Evolutionary conservation across 371 early-diverging fungal species (phyloP), one percentile per base, ranked within the genome.

Genomic region (Mortierella sp.): DNA sequence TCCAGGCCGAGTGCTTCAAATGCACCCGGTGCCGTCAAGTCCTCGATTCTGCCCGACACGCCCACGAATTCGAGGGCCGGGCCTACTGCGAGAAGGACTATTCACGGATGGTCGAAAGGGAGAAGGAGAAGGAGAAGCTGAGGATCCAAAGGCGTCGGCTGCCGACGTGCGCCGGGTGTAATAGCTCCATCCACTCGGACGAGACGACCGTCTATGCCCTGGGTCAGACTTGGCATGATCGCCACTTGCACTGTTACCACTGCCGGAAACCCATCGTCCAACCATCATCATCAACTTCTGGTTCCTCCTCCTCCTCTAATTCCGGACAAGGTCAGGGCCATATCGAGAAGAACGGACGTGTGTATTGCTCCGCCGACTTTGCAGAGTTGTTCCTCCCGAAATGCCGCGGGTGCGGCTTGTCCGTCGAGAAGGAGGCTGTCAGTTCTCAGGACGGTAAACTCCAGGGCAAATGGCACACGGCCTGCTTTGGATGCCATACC

Each of bases 301-400:
- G n/a, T 8, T 16, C 48, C 22, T 2, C 22, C 37, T 61, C 61
- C 22, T 34, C 11, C 16, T 29, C 19, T 13, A 55, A 7, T 8
- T 4, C 4, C 2, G 85, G 88, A 26, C 76, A 50, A 16, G 68
- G 71, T 19, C 68, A 68, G 0, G 86, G 88, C 3, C 88, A 88
- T 68, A 86, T 92, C 22, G 93, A 93, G 79, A 90, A 93, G 78
- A 91, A 93, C 66, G 92, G 91, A 10, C 89, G 90, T 26, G 87
- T 94, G 2, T 96, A 93, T 79, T 96, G 97, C 71, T 80, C 87
- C 63, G 77, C 85, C 14, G 97, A 96, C 84, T 96, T 91, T 77
- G 88, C 85, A 47, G 76, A 88, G n/a, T 76, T 93, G 10, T 89
- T 90, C 68, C 75, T 92, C 40, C 92, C 93, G 6, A 87, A 87